Conservation (phyloP, 306 rosid species). For the Cucumis melo region DNA sequence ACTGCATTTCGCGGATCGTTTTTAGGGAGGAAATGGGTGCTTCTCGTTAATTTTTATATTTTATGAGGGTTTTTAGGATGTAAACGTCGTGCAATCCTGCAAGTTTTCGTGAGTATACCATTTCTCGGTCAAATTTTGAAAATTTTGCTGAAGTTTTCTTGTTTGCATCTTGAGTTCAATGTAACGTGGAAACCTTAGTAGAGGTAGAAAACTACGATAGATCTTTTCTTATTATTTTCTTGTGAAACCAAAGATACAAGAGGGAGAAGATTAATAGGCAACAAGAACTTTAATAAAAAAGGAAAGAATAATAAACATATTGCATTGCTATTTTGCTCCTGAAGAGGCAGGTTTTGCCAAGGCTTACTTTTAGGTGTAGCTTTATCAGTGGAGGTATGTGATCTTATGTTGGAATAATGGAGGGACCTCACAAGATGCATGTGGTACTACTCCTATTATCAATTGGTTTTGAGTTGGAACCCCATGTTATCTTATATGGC, state of each 20-base stretch:
- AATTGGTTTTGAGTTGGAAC: too few species aligned
- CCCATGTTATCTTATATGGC: too few species aligned
- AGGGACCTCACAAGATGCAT: too few species aligned
- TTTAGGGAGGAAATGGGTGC: background rate
- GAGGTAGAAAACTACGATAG: too few species aligned
- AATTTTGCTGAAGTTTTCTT: conserved; percentile 3
- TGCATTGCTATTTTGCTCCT: background rate
- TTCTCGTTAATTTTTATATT: background rate
- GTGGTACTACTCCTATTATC: too few species aligned
- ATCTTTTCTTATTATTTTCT: too few species aligned
- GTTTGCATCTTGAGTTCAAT: background rate
- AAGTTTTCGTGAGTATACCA: background rate
- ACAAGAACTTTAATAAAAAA: too few species aligned
- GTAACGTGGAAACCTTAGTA: too few species aligned
- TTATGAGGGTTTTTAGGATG: background rate
- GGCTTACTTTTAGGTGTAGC: background rate
- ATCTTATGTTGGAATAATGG: too few species aligned
- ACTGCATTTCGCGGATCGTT: background rate
- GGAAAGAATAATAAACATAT: background rate
- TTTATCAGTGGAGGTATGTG: background rate
- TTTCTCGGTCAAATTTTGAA: background rate
- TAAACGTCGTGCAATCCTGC: background rate
- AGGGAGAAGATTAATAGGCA: too few species aligned
- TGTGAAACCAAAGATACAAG: too few species aligned
- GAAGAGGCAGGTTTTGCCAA: background rate